Conservation (phyloP, 2,329 filamentous ascomycete genomes). For the Huntiella moniliformis region DNA sequence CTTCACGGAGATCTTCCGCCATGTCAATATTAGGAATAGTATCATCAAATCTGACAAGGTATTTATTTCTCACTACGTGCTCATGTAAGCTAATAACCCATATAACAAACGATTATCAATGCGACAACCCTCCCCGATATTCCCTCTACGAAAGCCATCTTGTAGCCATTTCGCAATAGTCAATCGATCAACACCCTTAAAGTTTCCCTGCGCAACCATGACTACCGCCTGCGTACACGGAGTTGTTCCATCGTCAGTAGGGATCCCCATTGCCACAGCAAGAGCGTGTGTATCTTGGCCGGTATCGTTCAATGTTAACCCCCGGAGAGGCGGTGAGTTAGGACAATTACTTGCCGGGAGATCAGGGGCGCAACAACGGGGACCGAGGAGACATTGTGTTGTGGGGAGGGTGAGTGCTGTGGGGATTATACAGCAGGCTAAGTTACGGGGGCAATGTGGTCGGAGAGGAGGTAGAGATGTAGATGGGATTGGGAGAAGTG, state of each 20-base stretch:
- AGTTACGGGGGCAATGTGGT: too few species aligned
- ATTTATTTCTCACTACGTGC: conserved; percentile 7
- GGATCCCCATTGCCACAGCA: conserved; percentile 1
- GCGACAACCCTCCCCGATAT: conserved; percentile 16
- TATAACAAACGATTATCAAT: conserved; percentile 17
- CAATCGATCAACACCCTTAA: conserved; percentile 14
- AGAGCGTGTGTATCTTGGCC: background rate
- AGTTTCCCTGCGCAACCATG: conserved; percentile 18
- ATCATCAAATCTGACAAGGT: too few species aligned
- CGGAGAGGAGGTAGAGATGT: too few species aligned
- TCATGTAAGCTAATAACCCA: conserved; percentile 16
- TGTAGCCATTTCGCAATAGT: conserved; percentile 15
- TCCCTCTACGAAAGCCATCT: conserved; percentile 15
- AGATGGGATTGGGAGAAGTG: too few species aligned
- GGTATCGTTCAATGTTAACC: background rate
- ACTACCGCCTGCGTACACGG: conserved; percentile 18
- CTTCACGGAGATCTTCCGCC: too few species aligned
- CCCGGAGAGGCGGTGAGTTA: background rate
- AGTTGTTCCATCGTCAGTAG: conserved; percentile 14
- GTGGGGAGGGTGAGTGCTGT: background rate
- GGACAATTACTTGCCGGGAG: conserved; percentile 1
- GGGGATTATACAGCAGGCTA: background rate
- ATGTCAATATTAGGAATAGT: too few species aligned
- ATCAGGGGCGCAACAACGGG: conserved; percentile 9
- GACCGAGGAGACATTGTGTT: conserved; percentile 7